Percentiles rank a stretch among this genome's conserved stretches.
These are phyloP conservation scores for Trametes elegans DNA, from an alignment of 768 basidiomycete species.

Conservation along the genomic window DNA sequence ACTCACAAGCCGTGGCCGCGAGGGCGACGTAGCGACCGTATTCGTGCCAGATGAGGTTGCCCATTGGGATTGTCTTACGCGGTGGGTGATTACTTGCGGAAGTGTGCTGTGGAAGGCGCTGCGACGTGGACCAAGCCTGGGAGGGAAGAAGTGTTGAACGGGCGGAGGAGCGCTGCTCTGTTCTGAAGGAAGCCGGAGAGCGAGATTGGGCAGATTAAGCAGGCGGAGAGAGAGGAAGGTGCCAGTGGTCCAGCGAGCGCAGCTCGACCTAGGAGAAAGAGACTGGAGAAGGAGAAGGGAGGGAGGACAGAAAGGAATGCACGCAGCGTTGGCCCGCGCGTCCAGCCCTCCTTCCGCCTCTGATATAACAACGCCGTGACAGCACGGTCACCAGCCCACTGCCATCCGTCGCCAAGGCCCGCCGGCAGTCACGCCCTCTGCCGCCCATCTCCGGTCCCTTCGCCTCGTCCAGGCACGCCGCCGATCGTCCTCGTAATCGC, in stretches of 20 bases:
- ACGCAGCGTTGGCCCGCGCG: conserved; percentile 20
- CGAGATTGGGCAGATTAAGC: conserved; percentile 33
- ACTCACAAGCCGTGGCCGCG: conserved; percentile 72
- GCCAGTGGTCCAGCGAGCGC: conserved; percentile 36
- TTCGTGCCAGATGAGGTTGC: conserved; percentile 80
- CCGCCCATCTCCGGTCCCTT: not conserved
- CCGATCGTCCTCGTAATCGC: not conserved
- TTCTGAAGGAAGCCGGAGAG: conserved; percentile 22
- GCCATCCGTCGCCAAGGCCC: conserved; percentile 16
- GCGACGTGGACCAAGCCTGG: conserved; percentile 19
- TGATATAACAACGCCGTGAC: conserved; percentile 18
- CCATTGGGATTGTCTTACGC: conserved; percentile 47
- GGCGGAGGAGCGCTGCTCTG: conserved; percentile 21
- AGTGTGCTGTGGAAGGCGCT: not conserved
- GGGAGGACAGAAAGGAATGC: conserved; percentile 18
- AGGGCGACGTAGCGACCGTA: conserved; percentile 68
- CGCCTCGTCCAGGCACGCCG: not conserved
- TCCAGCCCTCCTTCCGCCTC: not conserved
- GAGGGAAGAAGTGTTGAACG: conserved; percentile 10
- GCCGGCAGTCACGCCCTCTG: conserved; percentile 1
- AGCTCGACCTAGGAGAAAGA: conserved; percentile 39
- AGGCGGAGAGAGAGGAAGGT: conserved; percentile 27
- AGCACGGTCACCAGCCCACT: conserved; percentile 15
- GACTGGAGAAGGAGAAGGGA: conserved; percentile 27
- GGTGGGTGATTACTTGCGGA: not conserved